Base-by-base conservation (phyloP, 805 yeast species). In the Hanseniaspora vineae region DNA sequence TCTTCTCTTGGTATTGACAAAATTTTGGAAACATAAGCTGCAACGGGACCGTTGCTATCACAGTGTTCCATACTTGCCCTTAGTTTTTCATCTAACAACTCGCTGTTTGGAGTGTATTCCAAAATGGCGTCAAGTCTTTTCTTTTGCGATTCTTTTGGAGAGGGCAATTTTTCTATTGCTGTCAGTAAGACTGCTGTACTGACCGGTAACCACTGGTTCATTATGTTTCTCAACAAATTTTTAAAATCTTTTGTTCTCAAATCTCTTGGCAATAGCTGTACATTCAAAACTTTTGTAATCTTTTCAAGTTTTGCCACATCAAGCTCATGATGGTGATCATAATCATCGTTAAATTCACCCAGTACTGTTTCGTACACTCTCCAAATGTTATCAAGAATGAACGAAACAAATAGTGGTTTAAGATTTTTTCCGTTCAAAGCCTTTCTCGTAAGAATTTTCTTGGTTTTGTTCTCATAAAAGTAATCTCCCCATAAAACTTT, bases 401-500 rank as follows among this genome's bases (percentile, higher is more conserved):
- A 75, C 12, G 84, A 80, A 0, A 87, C 96, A 70, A 92, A 92
- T 52, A 92, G 63, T 0, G 96, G 95, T 59, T 86, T 85, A 50
- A 80, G 60, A 35, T 67, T 65, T 47, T 81, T 70, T 2, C 84
- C 78, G 56, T 79, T 82, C 46, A 78, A 61, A 23, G 78, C 76
- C 54, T 80, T 82, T 14, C 77, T 75, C 14, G 80, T 78, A 14
- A 87, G 68, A 33, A 92, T 83, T 57, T 82, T 84, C 58, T 89
- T 92, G 19, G 88, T 80, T 62, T 89, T 90, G 58, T 95, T 84
- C 61, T 92, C 97, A 57, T 86, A 70, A 60, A 77, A 87, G 61
- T 68, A 90, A 59, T 90, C 96, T 37, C 98, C 98, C 97, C 97
- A 92, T 4, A 92, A 69, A n/a, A 88, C 87, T 58, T 84, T 84